phyloP scores from a whole-genome alignment of 257 asterid species.

The Jaltomata sinuosa region DNA sequence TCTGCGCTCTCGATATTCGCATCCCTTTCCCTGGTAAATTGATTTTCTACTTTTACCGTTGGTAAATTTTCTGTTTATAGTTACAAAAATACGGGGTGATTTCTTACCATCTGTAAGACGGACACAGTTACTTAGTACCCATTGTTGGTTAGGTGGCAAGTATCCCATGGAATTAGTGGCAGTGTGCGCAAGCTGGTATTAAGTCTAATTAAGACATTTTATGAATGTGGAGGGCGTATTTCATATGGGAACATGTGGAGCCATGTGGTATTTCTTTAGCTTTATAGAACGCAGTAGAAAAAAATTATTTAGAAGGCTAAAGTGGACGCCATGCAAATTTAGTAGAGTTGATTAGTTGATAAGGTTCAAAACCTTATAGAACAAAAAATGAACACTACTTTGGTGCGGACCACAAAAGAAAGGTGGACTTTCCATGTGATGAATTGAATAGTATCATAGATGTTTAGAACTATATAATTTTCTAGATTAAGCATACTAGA shows the following conservation, averaged over 20 bases:
- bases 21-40: conserved; percentile 72
- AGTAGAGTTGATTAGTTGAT: background rate
- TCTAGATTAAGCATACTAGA: background rate
- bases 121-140: no score
- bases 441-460: background rate
- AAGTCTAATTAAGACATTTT: background rate
- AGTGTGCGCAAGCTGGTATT: background rate
- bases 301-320: background rate
- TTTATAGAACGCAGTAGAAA: background rate
- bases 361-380: background rate
- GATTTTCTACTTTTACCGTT: background rate
- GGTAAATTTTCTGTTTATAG: background rate
- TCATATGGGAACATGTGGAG: background rate
- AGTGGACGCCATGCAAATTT: background rate
- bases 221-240: background rate
- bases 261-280: background rate
- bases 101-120: no score
- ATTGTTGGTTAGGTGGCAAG: no score
- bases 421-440: background rate
- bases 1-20: conserved; percentile 64
- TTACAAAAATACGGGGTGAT: no score
- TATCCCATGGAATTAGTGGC: no score
- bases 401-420: background rate
- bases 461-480: background rate
- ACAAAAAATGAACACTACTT: background rate